phyloP scores from a whole-genome alignment of 2,329 filamentous ascomycete species.

The Lecanicillium sp. region DNA sequence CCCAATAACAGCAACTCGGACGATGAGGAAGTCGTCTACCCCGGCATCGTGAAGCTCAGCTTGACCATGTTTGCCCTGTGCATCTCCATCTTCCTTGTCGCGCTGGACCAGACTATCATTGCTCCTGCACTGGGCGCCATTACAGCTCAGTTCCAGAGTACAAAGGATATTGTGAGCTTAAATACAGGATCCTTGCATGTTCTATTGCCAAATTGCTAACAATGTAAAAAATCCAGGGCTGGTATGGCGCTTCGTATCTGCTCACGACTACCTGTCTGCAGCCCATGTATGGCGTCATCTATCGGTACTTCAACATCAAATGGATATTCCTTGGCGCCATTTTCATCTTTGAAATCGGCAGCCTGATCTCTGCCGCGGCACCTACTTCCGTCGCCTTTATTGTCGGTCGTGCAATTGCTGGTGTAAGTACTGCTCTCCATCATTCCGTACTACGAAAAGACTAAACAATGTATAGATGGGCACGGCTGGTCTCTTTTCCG shows the following conservation, averaged over 20 bases:
- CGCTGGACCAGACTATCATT: constrained; percentile 44
- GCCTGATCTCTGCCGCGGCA: constrained; percentile 33
- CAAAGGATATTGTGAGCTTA: constrained; percentile 34
- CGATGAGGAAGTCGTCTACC: constrained; percentile 24
- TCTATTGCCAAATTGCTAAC: constrained; percentile 8
- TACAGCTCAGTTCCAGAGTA: constrained; percentile 33
- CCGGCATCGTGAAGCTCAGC: constrained; percentile 27
- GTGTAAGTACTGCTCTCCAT: constrained; percentile 12
- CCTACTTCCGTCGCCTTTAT: constrained; percentile 40
- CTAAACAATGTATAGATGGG: constrained; percentile 23
- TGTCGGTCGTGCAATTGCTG: constrained; percentile 41
- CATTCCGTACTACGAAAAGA: no score
- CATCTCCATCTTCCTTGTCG: constrained; percentile 39
- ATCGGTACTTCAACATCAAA: constrained; percentile 42
- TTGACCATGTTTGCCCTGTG: constrained; percentile 36
- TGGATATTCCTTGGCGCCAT: constrained; percentile 32
- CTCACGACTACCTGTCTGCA: constrained; percentile 41
- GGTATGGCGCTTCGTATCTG: constrained; percentile 42
- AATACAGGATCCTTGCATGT: constrained; percentile 8
- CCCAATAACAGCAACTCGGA: constrained; percentile 5
- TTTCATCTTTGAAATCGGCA: constrained; percentile 36
- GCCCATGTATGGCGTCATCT: constrained; percentile 40
- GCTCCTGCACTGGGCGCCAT: constrained; percentile 45
- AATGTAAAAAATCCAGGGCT: constrained; percentile 24
- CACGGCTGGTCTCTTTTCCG: constrained; percentile 41